A percentile compares a stretch with the other conserved stretches of the same genome.
Conservation (phyloP, 805 yeast species). For the Lipomyces japonicus region DNA sequence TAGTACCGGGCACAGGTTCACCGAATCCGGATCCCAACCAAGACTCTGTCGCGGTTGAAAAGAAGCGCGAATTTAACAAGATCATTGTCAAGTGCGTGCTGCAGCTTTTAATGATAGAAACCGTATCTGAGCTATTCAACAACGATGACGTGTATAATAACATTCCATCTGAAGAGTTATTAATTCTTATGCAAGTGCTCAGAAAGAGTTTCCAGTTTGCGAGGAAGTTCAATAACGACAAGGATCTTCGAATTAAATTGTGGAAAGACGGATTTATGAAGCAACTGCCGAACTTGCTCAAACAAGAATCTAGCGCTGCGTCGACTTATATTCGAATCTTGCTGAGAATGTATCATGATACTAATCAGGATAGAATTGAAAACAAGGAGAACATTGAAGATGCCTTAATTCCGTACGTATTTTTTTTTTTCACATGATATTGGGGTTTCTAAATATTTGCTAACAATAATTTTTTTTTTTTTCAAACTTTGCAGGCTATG, state of each 20-base stretch:
- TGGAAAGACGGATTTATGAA: conserved; percentile 92
- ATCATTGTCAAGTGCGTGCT: conserved; percentile 90
- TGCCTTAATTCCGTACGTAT: conserved; percentile 41
- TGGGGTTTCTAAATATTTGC: not conserved
- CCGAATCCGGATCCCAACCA: conserved; percentile 3
- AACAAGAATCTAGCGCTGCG: conserved; percentile 87
- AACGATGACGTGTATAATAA: conserved; percentile 57
- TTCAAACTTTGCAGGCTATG: conserved; percentile 44
- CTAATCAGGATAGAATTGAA: conserved; percentile 47
- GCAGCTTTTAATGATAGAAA: conserved; percentile 83
- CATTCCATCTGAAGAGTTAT: conserved; percentile 64
- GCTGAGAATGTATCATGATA: conserved; percentile 74
- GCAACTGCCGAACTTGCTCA: conserved; percentile 82
- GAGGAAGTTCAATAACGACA: conserved; percentile 80
- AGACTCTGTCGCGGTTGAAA: conserved; percentile 35
- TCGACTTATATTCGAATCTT: conserved; percentile 79
- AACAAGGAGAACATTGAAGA: conserved; percentile 51
- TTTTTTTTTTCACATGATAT: not conserved
- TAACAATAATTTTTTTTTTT: conserved; percentile 1
- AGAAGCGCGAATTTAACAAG: conserved; percentile 54
- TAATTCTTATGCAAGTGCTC: conserved; percentile 57
- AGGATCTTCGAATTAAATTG: conserved; percentile 77
- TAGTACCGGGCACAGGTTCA: not conserved
- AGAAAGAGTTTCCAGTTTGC: conserved; percentile 76
- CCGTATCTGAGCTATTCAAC: conserved; percentile 71